These are phyloP conservation scores for Aspergillus bombycis DNA, from an alignment of 2,329 filamentous ascomycete genomes.

Conservation along the genomic window DNA sequence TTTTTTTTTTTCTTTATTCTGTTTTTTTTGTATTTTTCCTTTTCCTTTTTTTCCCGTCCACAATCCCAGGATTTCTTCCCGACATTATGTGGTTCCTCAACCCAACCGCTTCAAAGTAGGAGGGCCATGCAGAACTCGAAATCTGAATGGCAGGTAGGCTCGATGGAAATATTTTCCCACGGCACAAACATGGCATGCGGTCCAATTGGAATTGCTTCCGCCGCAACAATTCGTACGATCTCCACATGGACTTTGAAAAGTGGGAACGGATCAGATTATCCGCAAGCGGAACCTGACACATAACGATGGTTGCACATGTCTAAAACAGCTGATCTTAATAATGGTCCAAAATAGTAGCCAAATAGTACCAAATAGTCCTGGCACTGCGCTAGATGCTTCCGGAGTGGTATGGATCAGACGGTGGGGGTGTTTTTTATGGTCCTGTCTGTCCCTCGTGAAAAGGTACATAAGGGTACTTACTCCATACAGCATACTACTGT, in stretches of 20 bases:
- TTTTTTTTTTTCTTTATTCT: neutral
- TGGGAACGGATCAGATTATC: neutral
- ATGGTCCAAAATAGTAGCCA: neutral
- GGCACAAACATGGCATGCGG: neutral
- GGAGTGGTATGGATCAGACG: neutral
- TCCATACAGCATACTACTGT: too few relatives aligned
- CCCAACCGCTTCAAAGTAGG: neutral
- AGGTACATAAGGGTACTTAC: neutral
- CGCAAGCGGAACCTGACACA: neutral
- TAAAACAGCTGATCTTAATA: neutral
- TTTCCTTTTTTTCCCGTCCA: too few relatives aligned
- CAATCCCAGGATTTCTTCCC: neutral
- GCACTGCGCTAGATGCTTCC: neutral
- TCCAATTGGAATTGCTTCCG: conserved; percentile 2
- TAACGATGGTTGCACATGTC: neutral
- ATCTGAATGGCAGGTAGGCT: neutral
- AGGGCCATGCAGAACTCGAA: neutral
- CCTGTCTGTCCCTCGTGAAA: neutral
- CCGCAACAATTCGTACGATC: neutral
- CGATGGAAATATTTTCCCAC: neutral
- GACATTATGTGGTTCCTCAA: neutral
- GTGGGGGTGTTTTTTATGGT: neutral
- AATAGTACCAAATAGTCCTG: neutral
- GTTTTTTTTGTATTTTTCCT: neutral
- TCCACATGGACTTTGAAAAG: neutral